Conservation (phyloP, 495 filamentous ascomycete genomes). For the Staphylotrichum tortipilum region DNA sequence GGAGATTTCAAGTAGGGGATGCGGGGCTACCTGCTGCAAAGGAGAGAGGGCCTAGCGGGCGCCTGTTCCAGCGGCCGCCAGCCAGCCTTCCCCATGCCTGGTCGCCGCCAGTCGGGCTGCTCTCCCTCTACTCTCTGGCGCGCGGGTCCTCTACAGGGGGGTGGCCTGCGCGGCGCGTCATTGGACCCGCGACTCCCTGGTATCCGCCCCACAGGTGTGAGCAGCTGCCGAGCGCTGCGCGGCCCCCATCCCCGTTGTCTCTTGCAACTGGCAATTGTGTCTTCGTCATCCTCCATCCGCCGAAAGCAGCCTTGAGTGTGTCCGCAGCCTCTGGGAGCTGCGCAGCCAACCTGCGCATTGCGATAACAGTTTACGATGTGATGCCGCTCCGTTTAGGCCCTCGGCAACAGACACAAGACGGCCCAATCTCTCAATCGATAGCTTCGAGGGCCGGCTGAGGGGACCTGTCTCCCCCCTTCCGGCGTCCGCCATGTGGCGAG, state of each 20-base stretch:
- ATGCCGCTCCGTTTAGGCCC: conserved; percentile 17
- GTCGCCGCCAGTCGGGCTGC: too few relatives aligned
- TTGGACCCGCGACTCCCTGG: background rate
- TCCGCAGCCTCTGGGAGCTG: conserved; percentile 8
- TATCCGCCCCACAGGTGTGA: background rate
- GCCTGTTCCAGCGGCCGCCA: background rate
- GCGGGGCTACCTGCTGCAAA: conserved; percentile 12
- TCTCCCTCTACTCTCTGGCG: too few relatives aligned
- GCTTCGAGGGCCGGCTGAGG: conserved; percentile 22
- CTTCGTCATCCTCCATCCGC: conserved; percentile 7
- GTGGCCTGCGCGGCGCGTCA: too few relatives aligned
- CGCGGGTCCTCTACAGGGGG: too few relatives aligned
- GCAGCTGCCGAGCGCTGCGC: background rate
- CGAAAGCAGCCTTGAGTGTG: background rate
- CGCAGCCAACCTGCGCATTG: conserved; percentile 2
- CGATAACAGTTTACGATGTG: conserved; percentile 22
- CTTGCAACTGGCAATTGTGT: conserved; percentile 6
- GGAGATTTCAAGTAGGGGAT: conserved; percentile 15
- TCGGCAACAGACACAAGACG: conserved; percentile 8
- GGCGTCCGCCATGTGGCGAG: conserved; percentile 80
- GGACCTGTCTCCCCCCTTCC: conserved; percentile 32
- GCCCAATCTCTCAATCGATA: conserved; percentile 2
- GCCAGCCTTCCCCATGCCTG: background rate
- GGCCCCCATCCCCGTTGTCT: background rate
- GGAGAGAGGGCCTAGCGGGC: conserved; percentile 1